phyloP scores from a whole-genome alignment of 176 grass and related monocot species.

The Zoysia pacifica region DNA sequence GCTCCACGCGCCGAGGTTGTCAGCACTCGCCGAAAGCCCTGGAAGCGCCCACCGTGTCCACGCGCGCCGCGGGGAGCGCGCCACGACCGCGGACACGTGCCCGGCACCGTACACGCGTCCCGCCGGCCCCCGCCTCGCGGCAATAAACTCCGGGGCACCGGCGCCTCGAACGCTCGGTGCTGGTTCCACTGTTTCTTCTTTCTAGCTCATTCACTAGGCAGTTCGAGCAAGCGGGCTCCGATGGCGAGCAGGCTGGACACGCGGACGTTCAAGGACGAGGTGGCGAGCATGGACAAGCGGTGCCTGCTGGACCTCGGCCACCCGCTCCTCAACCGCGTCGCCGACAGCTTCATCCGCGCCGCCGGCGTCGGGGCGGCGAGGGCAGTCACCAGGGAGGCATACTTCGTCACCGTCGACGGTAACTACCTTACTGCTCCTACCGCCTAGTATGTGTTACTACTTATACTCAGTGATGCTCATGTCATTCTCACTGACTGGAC shows the following conservation, averaged over 20 bases:
- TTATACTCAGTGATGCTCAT: no score
- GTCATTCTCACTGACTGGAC: not conserved
- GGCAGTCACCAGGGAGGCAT: slow-evolving; percentile 75
- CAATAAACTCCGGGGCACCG: slow-evolving; percentile 13
- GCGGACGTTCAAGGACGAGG: slow-evolving; percentile 55
- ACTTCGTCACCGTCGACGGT: slow-evolving; percentile 74
- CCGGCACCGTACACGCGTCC: not conserved
- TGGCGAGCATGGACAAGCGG: slow-evolving; percentile 52
- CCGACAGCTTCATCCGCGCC: slow-evolving; percentile 85
- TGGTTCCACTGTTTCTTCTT: no score
- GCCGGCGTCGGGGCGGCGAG: slow-evolving; percentile 76
- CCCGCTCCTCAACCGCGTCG: slow-evolving; percentile 72
- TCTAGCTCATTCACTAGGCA: not conserved
- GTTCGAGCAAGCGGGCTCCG: not conserved
- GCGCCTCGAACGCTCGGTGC: not conserved
- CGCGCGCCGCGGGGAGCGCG: not conserved
- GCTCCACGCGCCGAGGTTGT: not conserved
- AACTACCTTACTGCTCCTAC: not conserved
- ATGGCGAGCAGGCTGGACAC: slow-evolving; percentile 60
- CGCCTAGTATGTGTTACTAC: not conserved
- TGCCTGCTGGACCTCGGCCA: slow-evolving; percentile 82
- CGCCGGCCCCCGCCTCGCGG: not conserved
- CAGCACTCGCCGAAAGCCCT: not conserved
- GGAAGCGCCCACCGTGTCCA: not conserved
- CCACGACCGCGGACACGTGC: slow-evolving; percentile 34